Conservation (phyloP, 2,329 filamentous ascomycete species). For the Arthrobotrys musiformis region DNA sequence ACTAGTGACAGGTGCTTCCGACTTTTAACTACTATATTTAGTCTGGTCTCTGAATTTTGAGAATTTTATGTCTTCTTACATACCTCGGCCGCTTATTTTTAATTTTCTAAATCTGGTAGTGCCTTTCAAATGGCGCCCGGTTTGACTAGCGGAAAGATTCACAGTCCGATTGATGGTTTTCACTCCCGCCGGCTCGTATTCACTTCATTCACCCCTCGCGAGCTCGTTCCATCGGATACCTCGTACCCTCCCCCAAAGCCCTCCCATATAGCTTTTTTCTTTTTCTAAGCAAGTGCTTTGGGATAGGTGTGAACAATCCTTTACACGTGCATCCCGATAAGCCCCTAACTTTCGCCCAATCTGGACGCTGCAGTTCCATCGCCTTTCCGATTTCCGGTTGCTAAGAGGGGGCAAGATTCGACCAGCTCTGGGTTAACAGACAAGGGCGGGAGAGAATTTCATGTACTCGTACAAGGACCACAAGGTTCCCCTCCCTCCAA, state of each 20-base stretch:
- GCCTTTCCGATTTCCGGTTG: slow-evolving; percentile 5
- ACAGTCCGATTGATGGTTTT: slow-evolving; percentile 8
- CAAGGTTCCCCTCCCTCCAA: too few species aligned
- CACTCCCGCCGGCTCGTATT: slow-evolving; percentile 32
- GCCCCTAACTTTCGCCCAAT: slow-evolving; percentile 30
- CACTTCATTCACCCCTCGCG: slow-evolving; percentile 9
- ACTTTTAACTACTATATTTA: slow-evolving; percentile 44
- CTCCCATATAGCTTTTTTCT: slow-evolving; percentile 1
- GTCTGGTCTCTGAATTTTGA: slow-evolving; percentile 4
- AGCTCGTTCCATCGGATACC: slow-evolving; percentile 31
- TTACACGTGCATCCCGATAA: slow-evolving; percentile 27
- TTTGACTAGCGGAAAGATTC: slow-evolving; percentile 26
- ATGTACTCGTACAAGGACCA: too few species aligned
- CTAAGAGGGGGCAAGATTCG: background rate
- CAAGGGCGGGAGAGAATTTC: too few species aligned
- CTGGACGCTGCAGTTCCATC: slow-evolving; percentile 10
- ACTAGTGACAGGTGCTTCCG: slow-evolving; percentile 27
- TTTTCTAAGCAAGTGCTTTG: background rate
- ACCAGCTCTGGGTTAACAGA: background rate
- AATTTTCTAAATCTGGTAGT: background rate
- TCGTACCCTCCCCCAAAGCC: slow-evolving; percentile 17
- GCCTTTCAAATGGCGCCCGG: background rate
- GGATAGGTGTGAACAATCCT: slow-evolving; percentile 11
- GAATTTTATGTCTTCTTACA: background rate
- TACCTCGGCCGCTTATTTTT: background rate